These are phyloP conservation scores for Aureobasidium vineae DNA, from an alignment of 2,329 filamentous ascomycete genomes.

Conservation along the genomic window DNA sequence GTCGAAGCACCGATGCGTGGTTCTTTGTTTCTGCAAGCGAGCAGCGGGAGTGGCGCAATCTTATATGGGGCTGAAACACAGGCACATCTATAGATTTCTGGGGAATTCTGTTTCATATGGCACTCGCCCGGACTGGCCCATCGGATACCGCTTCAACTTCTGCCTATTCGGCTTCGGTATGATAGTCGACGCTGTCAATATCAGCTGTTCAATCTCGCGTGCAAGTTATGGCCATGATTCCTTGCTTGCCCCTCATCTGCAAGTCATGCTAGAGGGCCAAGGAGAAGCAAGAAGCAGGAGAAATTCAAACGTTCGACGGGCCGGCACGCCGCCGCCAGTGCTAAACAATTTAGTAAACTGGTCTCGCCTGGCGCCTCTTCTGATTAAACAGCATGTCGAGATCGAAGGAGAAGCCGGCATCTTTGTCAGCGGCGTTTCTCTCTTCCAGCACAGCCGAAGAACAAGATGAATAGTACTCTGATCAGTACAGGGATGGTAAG, in stretches of 20 bases:
- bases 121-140: slow-evolving; percentile 2
- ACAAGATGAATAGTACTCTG: not conserved
- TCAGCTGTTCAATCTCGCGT: slow-evolving; percentile 16
- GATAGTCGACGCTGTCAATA: not conserved
- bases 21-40: slow-evolving; percentile 21
- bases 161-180: not conserved
- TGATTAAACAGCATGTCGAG: not conserved
- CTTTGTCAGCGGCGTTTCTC: not conserved
- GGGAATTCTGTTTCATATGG: not conserved
- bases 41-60: slow-evolving; percentile 18
- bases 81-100: slow-evolving; percentile 5
- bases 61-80: slow-evolving; percentile 21
- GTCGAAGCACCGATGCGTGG: not conserved
- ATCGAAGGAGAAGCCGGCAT: not conserved
- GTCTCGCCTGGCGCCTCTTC: slow-evolving; percentile 3
- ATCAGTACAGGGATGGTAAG: slow-evolving; percentile 2
- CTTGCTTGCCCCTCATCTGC: not conserved
- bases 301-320: slow-evolving; percentile 12
- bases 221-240: not conserved
- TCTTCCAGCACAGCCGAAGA: not conserved
- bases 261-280: slow-evolving; percentile 4
- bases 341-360: slow-evolving; percentile 1
- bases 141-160: not conserved
- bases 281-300: slow-evolving; percentile 16
- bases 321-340: slow-evolving; percentile 12